Evolutionary conservation across 768 basidiomycete genomes (phyloP), one percentile per base, ranked within the genome.

Genomic region (Tulasnella sp.): DNA sequence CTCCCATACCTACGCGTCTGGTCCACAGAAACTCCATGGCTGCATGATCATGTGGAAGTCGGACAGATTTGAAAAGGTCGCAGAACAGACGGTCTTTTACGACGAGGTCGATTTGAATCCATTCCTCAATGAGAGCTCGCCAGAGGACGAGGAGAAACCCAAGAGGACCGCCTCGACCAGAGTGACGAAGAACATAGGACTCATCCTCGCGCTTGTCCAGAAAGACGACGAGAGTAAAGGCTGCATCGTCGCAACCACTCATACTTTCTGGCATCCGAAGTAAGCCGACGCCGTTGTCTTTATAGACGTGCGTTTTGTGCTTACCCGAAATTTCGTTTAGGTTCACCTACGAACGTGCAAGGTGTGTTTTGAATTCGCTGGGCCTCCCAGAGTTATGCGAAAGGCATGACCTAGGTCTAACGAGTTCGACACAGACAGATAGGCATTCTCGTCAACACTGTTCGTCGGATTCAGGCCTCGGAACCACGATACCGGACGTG

Each of bases 211-310:
- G 0, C 83, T 99, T 72, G 84, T 85, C 79, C 84, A 83, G 67
- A 81, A 83, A 7, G 49, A 49, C 19, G 83, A 82, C 11, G 79
- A 85, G 19, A 79, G 83, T 36, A 77, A 80, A 8, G 83, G 95
- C 4, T 82, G 94, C 40, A 84, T 97, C 52, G 84, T 96, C 17
- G 93, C 89, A 2, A 97, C 96, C 0, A 96, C 96, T 0, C 96
- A 98, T 84, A 85, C 97, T 31, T 98, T 97, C 82, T 98, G 96
- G 96, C 95, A 97, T 83, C 95, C 95, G 6, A 88, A 87, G 90
- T 94, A 83, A 76, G 88, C 84, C 4, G 12, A 29, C 6, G 73
- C 19, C n/a, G n/a, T 3, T 78, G 58, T 42, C n/a, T 29, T n/a
- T n/a, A n/a, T n/a, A n/a, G n/a, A n/a, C n/a, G n/a, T n/a, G n/a